Percentiles rank a stretch among this genome's conserved stretches.
Conservation (phyloP, 768 basidiomycete genomes). For the Lactarius sp. region DNA sequence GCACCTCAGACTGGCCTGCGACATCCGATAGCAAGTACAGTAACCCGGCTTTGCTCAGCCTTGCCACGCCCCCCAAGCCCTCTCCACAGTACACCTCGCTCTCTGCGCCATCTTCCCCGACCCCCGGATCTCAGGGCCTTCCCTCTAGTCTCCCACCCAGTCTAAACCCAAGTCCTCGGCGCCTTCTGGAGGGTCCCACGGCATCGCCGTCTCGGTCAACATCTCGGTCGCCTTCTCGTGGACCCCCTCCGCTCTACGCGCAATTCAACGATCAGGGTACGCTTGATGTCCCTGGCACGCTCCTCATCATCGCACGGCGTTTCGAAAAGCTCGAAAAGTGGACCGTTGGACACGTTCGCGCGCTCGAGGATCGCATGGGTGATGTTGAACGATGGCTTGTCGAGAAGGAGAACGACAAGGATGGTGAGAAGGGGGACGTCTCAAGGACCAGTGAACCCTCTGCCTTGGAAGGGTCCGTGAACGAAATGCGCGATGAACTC, state of each 20-base stretch:
- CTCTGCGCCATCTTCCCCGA: constrained; percentile 58
- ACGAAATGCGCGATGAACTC: constrained; percentile 60
- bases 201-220: constrained; percentile 49
- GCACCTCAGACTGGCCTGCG: constrained; percentile 47
- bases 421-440: constrained; percentile 25
- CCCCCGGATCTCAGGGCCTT: constrained; percentile 48
- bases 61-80: constrained; percentile 44
- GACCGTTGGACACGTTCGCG: constrained; percentile 84
- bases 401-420: constrained; percentile 72
- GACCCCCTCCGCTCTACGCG: constrained; percentile 68
- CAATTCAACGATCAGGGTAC: constrained; percentile 69
- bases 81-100: constrained; percentile 46
- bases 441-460: constrained; percentile 25
- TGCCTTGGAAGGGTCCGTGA: constrained; percentile 40
- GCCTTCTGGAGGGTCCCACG: constrained; percentile 40
- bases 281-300: constrained; percentile 68
- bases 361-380: constrained; percentile 86
- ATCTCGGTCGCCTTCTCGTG: constrained; percentile 49
- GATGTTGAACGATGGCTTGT: constrained; percentile 90
- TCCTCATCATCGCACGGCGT: constrained; percentile 68
- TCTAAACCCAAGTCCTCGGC: constrained; percentile 62
- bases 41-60: constrained; percentile 56
- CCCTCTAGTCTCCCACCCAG: constrained; percentile 47
- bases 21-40: constrained; percentile 46
- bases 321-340: constrained; percentile 89